Evolutionary conservation across 108 stramenopile genomes (phyloP), one percentile per base, ranked within the genome.

Genomic region (Fistulifera solaris): DNA sequence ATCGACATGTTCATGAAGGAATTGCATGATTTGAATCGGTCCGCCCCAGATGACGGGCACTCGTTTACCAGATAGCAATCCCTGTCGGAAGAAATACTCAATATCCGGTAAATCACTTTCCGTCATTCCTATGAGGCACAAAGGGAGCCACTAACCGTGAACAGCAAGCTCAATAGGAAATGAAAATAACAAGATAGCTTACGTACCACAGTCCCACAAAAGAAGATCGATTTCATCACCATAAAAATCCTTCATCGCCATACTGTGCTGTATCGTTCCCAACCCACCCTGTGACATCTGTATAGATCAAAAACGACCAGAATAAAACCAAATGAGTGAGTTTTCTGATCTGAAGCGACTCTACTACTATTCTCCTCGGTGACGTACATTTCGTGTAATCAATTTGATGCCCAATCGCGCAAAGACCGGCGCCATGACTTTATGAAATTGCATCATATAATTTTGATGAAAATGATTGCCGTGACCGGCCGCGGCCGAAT

Each of bases 391-490:
- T 27, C 82, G 59, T 21, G 81, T 71, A 27, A 77, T 47, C 14
- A 75, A 58, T 43, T 68, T 61, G 31, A 81, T 67, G 39, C 79
- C 79, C 27, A 88, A 27, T 41, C 73, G 74, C 16, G 72, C 76
- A 55, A 89, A 78, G 4, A 89, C 31, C 10, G 78, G 75, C 49
- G 66, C 64, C 55, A 89, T 50, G 16, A 89, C 63, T 38, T 59
- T 56, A 40, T 85, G 73, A 28, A 89, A 66, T 50, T 78, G 77
- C 42, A 80, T 70, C 25, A 60, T 72, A 55, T 78, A 80, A 22
- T 68, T 73, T 60, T 89, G 88, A 27, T 58, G 62, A 49, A 75
- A 85, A 44, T 85, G 79, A 65, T 89, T 89, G 25, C 86, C 88
- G 51, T 80, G 79, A 0, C 79, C 79, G 14, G 79, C 79, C 18